These are phyloP conservation scores for Coemansia sp. DNA, from an alignment of 192 early-diverging fungal species.

Conservation along the genomic window DNA sequence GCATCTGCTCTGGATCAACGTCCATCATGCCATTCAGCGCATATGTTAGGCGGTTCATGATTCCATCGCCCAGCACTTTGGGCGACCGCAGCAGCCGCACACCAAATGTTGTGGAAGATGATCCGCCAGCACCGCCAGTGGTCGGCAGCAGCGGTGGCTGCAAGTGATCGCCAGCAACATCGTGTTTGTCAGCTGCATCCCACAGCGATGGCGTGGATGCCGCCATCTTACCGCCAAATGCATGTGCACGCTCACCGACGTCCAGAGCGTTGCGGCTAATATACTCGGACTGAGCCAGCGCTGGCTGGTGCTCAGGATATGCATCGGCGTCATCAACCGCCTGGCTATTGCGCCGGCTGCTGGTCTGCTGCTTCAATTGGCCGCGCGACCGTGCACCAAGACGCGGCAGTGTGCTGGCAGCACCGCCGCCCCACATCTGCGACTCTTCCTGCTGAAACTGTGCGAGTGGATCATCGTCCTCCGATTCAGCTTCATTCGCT, in stretches of 20 bases:
- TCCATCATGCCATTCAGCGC: conserved; percentile 93
- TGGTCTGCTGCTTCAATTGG: neutral
- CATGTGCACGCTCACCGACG: neutral
- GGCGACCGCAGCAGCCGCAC: conserved; percentile 42
- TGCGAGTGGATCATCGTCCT: conserved; percentile 44
- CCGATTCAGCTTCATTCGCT: neutral
- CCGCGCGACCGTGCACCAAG: conserved; percentile 28
- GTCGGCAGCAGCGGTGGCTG: neutral
- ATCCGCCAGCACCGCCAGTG: neutral
- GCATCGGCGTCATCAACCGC: conserved; percentile 9
- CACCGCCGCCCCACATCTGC: conserved; percentile 47
- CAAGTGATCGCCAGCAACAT: neutral
- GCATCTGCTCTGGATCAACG: conserved; percentile 87
- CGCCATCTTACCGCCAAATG: conserved; percentile 18
- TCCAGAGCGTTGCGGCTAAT: conserved; percentile 11
- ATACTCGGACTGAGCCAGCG: conserved; percentile 47
- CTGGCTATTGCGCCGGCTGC: conserved; percentile 6
- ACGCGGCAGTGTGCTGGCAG: conserved; percentile 43
- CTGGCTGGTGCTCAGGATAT: conserved; percentile 1
- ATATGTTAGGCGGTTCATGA: conserved; percentile 53
- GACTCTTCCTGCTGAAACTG: conserved; percentile 55
- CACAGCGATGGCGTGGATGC: conserved; percentile 39
- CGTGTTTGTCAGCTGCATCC: conserved; percentile 3
- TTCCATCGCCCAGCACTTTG: conserved; percentile 46
- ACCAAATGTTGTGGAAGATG: conserved; percentile 21